Evolutionary conservation across 106 monocot species (phyloP), one percentile per base, ranked within the genome.

Genomic region (Hemerocallis citrina): DNA sequence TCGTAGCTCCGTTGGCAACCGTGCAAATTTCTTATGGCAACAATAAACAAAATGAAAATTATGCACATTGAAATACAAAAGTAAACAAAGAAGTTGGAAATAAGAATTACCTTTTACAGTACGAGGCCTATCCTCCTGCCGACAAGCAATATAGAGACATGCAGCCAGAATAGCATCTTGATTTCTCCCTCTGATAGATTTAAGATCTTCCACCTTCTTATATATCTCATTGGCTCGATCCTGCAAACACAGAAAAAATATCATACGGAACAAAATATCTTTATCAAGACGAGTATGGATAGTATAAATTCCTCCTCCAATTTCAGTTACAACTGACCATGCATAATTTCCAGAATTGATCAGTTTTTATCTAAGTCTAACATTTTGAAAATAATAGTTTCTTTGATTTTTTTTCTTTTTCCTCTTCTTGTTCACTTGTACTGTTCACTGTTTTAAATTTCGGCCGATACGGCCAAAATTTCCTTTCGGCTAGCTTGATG

Each of bases 61-160:
- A 28, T 28, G 15, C 25, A 61, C 15, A 27, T 31, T n/a, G 9
- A n/a, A 37, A 31, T 1, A 50, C 8, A 61, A 7, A 40, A n/a
- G 30, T 35, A 20, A 4, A 27, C n/a, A 25, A 40, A 12, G 34
- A 57, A 44, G 22, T 20, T 51, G 38, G 17, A 61, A 5, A 17
- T 12, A 49, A 35, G 38, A 17, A 29, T 24, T 70, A 70, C 69
- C 69, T 48, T 70, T 70, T 39, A 70, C 52, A 27, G 69, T 59
- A 27, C 61, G 69, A 40, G 69, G 69, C 51, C 39, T 70, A 39
- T 70, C 69, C 69, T 70, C 69, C 31, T 70, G 69, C 49, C 69
- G 69, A 27, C 69, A 70, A 44, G 67, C 67, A 32, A 67, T 67
- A 28, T 67, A 67, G 24, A 67, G 56, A 39, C 67, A 67, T 56